phyloP scores from a whole-genome alignment of 148 eudicot genomes.

The Rhododendron henanense region DNA sequence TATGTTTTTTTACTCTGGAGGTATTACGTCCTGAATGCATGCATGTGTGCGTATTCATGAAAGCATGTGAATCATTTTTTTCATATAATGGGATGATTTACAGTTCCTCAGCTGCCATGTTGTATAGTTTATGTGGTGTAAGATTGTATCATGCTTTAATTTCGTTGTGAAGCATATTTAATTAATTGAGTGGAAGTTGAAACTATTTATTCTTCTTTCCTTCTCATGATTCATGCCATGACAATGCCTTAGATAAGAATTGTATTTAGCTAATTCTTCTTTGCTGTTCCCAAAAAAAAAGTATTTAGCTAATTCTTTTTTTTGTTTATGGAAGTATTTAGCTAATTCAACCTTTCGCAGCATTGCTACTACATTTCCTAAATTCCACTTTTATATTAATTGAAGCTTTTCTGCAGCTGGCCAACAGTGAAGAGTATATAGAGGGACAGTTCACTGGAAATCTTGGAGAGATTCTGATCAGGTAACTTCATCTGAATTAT shows the following conservation, averaged over 20 bases:
- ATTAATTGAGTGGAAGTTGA: neutral
- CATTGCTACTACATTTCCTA: neutral
- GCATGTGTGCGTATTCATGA: neutral
- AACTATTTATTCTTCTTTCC: neutral
- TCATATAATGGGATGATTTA: neutral
- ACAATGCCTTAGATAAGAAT: neutral
- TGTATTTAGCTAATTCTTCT: neutral
- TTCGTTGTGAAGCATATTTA: neutral
- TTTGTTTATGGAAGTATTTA: too few relatives aligned
- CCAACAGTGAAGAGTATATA: constrained; percentile 81
- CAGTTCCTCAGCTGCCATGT: neutral
- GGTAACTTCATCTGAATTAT: constrained; percentile 32
- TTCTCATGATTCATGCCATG: neutral
- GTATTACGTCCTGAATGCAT: neutral
- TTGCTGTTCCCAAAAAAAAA: too few relatives aligned
- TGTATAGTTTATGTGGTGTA: neutral
- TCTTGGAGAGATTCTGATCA: constrained; percentile 95
- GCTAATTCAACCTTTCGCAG: neutral
- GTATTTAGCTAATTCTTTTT: too few relatives aligned
- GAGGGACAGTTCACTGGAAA: constrained; percentile 85
- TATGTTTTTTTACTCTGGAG: neutral
- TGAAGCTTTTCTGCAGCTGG: constrained; percentile 45
- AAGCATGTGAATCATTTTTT: neutral
- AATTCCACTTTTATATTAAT: neutral
- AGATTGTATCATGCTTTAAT: neutral